Conservation (phyloP, 768 basidiomycete species). For the Suillus decipiens region DNA sequence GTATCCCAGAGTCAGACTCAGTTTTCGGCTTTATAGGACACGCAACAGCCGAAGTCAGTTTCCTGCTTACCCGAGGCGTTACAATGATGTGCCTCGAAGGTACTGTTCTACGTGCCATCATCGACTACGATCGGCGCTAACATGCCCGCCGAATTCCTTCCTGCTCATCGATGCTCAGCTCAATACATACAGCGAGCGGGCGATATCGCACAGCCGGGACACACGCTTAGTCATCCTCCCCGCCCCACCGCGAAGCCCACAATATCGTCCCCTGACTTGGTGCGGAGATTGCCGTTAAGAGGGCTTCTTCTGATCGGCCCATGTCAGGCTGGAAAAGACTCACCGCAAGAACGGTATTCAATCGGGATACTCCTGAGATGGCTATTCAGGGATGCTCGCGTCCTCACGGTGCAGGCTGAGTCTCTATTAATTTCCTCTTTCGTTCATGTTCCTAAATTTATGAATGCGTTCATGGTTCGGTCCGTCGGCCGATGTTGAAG, state of each 20-base stretch:
- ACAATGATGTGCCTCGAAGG: too few species aligned
- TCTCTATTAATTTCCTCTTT: background rate
- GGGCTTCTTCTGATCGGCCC: background rate
- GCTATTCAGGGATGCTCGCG: background rate
- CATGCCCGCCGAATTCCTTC: background rate
- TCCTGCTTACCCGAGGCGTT: too few species aligned
- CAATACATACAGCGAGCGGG: too few species aligned
- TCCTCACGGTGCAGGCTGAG: background rate
- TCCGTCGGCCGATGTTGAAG: background rate
- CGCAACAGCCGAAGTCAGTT: too few species aligned
- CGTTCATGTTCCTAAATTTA: background rate
- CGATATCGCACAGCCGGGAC: too few species aligned
- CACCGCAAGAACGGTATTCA: slow-evolving; percentile 5
- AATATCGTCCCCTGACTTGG: background rate
- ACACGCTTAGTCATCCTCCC: too few species aligned
- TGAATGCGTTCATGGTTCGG: background rate
- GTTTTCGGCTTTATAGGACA: too few species aligned
- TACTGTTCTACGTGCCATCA: too few species aligned
- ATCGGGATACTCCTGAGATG: background rate
- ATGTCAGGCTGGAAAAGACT: slow-evolving; percentile 1
- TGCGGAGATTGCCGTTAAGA: background rate
- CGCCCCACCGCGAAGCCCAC: background rate
- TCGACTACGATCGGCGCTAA: background rate
- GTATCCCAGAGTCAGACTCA: too few species aligned
- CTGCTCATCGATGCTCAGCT: background rate